phyloP scores from a whole-genome alignment of 2,329 filamentous ascomycete species.

The Botrytis squamosa region DNA sequence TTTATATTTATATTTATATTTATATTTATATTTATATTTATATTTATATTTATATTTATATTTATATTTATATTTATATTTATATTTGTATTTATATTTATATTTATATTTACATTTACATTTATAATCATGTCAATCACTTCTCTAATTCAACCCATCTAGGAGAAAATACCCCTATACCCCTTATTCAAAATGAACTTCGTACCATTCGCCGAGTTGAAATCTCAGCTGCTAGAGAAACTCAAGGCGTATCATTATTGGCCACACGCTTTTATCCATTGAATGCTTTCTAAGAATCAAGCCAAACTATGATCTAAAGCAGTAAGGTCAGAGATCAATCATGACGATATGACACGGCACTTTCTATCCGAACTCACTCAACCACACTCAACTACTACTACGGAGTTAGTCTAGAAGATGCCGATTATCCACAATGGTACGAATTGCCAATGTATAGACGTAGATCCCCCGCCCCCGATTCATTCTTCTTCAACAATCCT shows the following conservation, averaged over 20 bases:
- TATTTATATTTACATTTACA: no score
- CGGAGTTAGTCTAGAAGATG: not conserved
- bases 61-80: no score
- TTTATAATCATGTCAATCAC: not conserved
- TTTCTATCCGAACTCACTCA: not conserved
- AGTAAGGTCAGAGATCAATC: not conserved
- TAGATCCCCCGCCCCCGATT: not conserved
- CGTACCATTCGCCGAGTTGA: not conserved
- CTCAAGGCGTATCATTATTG: not conserved
- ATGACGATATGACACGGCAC: not conserved
- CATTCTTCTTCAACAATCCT: not conserved
- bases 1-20: no score
- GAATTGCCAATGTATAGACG: not conserved
- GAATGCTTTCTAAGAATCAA: not conserved
- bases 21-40: no score
- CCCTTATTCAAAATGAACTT: not conserved
- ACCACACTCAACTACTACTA: not conserved
- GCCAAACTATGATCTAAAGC: not conserved
- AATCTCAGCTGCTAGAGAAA: not conserved
- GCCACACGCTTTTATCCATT: not conserved
- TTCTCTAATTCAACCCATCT: not conserved
- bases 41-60: no score
- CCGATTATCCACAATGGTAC: slow-evolving; percentile 2
- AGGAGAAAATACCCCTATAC: no score
- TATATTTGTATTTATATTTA: no score